A percentile compares a stretch with the other conserved stretches of the same genome.
These are phyloP conservation scores for Entoloma clypeatum DNA, from an alignment of 1,284 basidiomycete species.

Conservation along the genomic window DNA sequence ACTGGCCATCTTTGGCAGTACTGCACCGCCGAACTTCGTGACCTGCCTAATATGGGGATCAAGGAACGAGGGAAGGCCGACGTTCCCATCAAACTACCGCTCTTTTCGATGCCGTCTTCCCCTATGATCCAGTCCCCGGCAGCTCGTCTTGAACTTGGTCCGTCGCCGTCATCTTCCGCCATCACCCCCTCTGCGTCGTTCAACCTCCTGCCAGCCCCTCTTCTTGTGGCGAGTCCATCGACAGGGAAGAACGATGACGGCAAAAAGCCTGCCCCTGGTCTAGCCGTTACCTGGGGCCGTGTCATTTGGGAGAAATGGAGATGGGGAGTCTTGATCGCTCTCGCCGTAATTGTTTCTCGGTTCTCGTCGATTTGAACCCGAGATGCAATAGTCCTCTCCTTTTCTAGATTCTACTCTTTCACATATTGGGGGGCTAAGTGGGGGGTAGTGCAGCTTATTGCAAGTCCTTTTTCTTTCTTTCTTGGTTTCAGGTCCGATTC, in stretches of 20 bases:
- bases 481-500: conserved; percentile 7
- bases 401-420: neutral
- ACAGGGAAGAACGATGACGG: conserved; percentile 21
- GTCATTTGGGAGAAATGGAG: conserved; percentile 80
- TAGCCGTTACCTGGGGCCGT: conserved; percentile 55
- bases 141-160: neutral
- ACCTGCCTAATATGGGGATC: conserved; percentile 87
- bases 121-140: conserved; percentile 4
- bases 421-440: neutral
- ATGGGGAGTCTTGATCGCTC: conserved; percentile 71
- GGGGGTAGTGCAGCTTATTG: neutral
- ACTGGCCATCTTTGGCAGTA: conserved; percentile 45
- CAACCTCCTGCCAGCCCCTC: conserved; percentile 3
- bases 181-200: conserved; percentile 2
- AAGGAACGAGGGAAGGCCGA: conserved; percentile 57
- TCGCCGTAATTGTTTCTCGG: conserved; percentile 72
- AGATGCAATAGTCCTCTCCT: conserved; percentile 5
- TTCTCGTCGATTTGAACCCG: conserved; percentile 55
- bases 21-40: conserved; percentile 59
- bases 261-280: conserved; percentile 33
- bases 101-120: conserved; percentile 7
- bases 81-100: too few species aligned
- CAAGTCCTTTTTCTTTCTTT: conserved; percentile 7
- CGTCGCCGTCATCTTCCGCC: conserved; percentile 4
- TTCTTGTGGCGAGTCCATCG: conserved; percentile 9